Conservation (phyloP, 495 filamentous ascomycete species). For the Penicillium manginii region DNA sequence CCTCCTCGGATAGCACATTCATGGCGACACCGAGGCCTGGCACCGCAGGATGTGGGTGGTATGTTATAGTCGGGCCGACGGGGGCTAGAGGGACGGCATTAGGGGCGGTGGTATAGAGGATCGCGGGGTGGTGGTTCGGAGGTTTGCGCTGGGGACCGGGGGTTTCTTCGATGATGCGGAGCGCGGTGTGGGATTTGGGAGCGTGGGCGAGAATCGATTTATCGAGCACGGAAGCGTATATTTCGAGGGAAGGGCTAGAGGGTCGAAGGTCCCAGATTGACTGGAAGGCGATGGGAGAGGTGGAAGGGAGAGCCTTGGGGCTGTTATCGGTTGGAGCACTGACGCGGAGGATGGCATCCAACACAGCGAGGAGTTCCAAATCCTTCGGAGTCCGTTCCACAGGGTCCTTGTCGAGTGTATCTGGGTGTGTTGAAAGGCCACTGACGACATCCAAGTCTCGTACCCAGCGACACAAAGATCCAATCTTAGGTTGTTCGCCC, state of each 20-base stretch:
- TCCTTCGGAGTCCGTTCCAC: conserved; percentile 31
- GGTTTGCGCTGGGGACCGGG: conserved; percentile 42
- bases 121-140: conserved; percentile 44
- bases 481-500: conserved; percentile 42
- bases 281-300: conserved; percentile 42
- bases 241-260: conserved; percentile 27
- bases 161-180: conserved; percentile 40
- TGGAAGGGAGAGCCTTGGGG: conserved; percentile 28
- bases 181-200: conserved; percentile 30
- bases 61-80: conserved; percentile 30
- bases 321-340: conserved; percentile 40
- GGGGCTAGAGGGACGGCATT: conserved; percentile 39
- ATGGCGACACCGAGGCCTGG: conserved; percentile 42
- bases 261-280: conserved; percentile 46
- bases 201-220: conserved; percentile 38
- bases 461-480: conserved; percentile 46
- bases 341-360: conserved; percentile 42
- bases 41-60: conserved; percentile 42
- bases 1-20: conserved; percentile 34
- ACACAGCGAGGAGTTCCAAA: conserved; percentile 34
- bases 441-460: conserved; percentile 46
- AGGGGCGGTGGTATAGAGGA: conserved; percentile 40
- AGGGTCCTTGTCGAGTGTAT: conserved; percentile 17
- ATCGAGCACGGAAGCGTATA: conserved; percentile 43
- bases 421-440: conserved; percentile 41